These are phyloP conservation scores for Pichia sp. DNA, from an alignment of 1,139 yeast species.

Conservation along the genomic window DNA sequence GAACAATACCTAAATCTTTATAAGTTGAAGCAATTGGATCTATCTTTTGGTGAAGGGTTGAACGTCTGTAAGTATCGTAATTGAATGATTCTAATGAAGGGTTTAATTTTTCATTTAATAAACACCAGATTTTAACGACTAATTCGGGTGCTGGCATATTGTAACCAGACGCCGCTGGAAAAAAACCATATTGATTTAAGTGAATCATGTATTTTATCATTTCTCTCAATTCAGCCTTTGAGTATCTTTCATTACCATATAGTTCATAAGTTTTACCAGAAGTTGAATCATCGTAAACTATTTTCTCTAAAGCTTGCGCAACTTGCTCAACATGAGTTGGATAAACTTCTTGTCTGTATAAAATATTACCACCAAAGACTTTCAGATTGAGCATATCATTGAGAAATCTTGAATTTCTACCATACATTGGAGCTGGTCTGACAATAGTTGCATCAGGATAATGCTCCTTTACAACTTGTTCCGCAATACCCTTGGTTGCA, in stretches of 20 bases:
- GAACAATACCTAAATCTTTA: constrained; percentile 65
- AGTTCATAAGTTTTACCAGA: constrained; percentile 72
- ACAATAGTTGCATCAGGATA: constrained; percentile 77
- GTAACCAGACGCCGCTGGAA: constrained; percentile 48
- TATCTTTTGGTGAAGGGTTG: constrained; percentile 59
- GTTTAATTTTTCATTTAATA: constrained; percentile 37
- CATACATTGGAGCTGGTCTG: constrained; percentile 79
- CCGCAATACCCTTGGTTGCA: constrained; percentile 79
- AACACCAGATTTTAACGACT: constrained; percentile 24
- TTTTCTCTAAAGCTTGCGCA: constrained; percentile 70
- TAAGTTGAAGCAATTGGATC: constrained; percentile 61
- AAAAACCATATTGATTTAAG: constrained; percentile 41
- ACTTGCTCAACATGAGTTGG: constrained; percentile 80
- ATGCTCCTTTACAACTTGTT: constrained; percentile 58
- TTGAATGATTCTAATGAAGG: constrained; percentile 63
- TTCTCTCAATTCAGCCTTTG: constrained; percentile 61
- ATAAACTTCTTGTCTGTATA: constrained; percentile 53
- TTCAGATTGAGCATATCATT: constrained; percentile 51
- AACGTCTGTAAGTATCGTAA: constrained; percentile 74
- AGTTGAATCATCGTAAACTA: constrained; percentile 78
- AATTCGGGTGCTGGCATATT: constrained; percentile 49
- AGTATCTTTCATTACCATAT: constrained; percentile 62
- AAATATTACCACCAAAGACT: constrained; percentile 41
- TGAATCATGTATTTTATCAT: constrained; percentile 45
- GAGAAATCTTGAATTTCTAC: constrained; percentile 67